Conservation (phyloP, 495 filamentous ascomycete species). For the Penicillium paradoxum region DNA sequence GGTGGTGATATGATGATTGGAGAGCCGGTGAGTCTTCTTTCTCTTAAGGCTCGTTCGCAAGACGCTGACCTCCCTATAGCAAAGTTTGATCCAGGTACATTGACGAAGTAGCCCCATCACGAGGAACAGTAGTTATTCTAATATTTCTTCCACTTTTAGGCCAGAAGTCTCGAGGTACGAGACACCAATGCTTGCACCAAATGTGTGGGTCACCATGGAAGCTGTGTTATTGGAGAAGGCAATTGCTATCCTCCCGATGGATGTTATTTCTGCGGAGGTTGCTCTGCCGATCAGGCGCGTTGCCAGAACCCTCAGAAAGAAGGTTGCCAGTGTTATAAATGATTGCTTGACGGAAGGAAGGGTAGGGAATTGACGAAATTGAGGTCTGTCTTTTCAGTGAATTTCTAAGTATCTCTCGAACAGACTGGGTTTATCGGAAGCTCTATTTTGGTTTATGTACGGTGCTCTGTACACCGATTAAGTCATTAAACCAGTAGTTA, state of each 20-base stretch:
- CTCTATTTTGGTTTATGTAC: too few relatives aligned
- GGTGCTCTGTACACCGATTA: too few relatives aligned
- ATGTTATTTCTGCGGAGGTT: not conserved
- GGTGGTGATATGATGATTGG: not conserved
- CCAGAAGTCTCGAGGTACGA: not conserved
- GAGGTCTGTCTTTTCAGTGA: too few relatives aligned
- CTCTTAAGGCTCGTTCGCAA: not conserved
- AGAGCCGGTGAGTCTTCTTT: not conserved
- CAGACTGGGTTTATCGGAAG: too few relatives aligned
- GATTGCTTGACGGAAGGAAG: not conserved
- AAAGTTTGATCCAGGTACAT: not conserved
- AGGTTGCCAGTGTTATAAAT: slow-evolving; percentile 1
- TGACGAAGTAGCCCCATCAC: not conserved
- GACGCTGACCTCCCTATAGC: not conserved
- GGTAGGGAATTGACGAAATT: too few relatives aligned
- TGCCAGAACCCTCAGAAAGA: not conserved
- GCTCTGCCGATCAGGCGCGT: not conserved
- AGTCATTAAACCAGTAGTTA: too few relatives aligned
- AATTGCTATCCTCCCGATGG: not conserved
- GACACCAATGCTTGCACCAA: not conserved
- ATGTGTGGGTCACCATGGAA: slow-evolving; percentile 4
- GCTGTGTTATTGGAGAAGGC: not conserved
- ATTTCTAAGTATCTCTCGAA: too few relatives aligned
- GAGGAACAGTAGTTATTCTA: not conserved
- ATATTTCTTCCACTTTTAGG: not conserved